Conservation (phyloP, 2,329 filamentous ascomycete genomes). For the Scedosporium boydii region DNA sequence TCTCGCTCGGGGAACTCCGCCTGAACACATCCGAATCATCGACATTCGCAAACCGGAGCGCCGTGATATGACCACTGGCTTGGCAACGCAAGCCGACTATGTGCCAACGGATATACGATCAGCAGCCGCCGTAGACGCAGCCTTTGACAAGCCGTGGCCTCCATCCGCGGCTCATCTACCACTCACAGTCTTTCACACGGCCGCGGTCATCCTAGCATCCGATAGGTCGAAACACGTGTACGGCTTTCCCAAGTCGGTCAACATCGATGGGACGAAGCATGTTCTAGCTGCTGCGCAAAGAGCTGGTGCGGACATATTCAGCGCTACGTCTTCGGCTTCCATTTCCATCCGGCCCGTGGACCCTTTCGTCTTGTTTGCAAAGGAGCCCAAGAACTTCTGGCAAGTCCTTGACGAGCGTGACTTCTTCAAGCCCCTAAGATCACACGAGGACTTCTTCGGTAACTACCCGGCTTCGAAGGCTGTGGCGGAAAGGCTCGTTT, state of each 20-base stretch:
- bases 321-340: constrained; percentile 37
- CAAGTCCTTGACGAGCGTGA: constrained; percentile 35
- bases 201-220: constrained; percentile 37
- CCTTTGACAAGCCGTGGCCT: constrained; percentile 38
- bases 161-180: constrained; percentile 26
- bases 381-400: constrained; percentile 24
- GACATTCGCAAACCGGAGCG: constrained; percentile 35
- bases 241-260: constrained; percentile 32
- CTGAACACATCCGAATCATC: constrained; percentile 38
- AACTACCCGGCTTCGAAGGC: constrained; percentile 41
- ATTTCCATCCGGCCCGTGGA: constrained; percentile 28
- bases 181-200: constrained; percentile 45
- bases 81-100: constrained; percentile 26
- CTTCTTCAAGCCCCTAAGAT: constrained; percentile 25
- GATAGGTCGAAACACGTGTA: constrained; percentile 35
- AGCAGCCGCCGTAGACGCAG: constrained; percentile 26
- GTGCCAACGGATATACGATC: constrained; percentile 39
- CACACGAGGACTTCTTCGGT: constrained; percentile 32
- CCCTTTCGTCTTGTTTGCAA: constrained; percentile 34
- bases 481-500: constrained; percentile 37
- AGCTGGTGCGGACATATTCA: constrained; percentile 35
- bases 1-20: constrained; percentile 37
- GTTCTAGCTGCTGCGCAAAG: constrained; percentile 34
- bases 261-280: constrained; percentile 36
- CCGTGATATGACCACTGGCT: constrained; percentile 28